A percentile compares a stretch with the other conserved stretches of the same genome.
These are phyloP conservation scores for Neurospora sp. DNA, from an alignment of 495 filamentous ascomycete species.

Conservation along the genomic window DNA sequence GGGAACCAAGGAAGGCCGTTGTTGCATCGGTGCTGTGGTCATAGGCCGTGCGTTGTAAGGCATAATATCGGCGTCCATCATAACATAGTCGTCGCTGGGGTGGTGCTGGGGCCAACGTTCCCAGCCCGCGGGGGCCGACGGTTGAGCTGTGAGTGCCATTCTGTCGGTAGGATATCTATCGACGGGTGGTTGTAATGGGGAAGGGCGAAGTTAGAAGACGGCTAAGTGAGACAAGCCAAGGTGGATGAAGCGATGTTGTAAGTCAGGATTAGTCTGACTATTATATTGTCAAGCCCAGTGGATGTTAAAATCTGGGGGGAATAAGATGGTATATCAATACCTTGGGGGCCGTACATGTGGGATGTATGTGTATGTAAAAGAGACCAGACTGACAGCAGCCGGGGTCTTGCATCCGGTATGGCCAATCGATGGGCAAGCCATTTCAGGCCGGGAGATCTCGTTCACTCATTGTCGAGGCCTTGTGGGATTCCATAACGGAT, in stretches of 20 bases:
- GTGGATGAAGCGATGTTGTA: neutral
- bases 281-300: neutral
- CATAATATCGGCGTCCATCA: conserved; percentile 28
- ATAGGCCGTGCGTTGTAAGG: conserved; percentile 23
- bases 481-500: neutral
- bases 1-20: conserved; percentile 16
- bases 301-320: conserved; percentile 5
- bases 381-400: neutral
- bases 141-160: conserved; percentile 30
- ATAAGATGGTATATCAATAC: conserved; percentile 16
- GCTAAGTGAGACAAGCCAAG: neutral
- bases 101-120: conserved; percentile 33
- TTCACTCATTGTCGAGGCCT: conserved; percentile 7
- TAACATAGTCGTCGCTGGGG: conserved; percentile 20
- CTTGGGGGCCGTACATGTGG: conserved; percentile 2
- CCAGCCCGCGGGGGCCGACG: conserved; percentile 25
- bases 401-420: conserved; percentile 11
- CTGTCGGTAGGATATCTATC: conserved; percentile 8
- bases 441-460: conserved; percentile 12
- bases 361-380: neutral
- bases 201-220: neutral
- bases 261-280: neutral
- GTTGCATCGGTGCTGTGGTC: conserved; percentile 17
- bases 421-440: conserved; percentile 17
- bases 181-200: neutral